A percentile compares a stretch with the other conserved stretches of the same genome.
Conservation (phyloP, 1,284 basidiomycete species). For the Ceratobasidium sp. region DNA sequence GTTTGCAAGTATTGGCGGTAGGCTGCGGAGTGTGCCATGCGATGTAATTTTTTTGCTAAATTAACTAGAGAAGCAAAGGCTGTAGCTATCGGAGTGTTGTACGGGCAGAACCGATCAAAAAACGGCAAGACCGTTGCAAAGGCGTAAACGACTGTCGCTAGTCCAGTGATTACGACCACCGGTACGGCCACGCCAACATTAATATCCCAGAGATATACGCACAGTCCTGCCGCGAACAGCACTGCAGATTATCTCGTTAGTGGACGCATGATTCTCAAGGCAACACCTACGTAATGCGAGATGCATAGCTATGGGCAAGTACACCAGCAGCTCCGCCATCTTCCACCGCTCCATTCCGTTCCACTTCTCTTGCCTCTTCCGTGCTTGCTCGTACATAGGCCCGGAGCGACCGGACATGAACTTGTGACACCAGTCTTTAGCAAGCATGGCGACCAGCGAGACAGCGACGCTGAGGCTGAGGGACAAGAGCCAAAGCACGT, state of each 20-base stretch:
- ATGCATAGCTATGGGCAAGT: slow-evolving; percentile 9
- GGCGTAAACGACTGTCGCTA: background rate
- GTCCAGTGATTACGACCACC: background rate
- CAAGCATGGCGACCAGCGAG: too few species aligned
- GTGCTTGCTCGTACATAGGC: too few species aligned
- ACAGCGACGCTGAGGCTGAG: too few species aligned
- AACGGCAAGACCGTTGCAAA: background rate
- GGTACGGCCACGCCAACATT: background rate
- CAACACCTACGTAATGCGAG: slow-evolving; percentile 2
- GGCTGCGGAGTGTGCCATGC: too few species aligned
- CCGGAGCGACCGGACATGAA: too few species aligned
- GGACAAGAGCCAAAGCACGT: too few species aligned
- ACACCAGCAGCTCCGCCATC: background rate
- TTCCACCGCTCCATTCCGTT: slow-evolving; percentile 16
- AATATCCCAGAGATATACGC: slow-evolving; percentile 11
- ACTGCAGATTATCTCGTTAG: background rate
- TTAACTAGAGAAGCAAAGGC: background rate
- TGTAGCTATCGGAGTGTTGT: background rate
- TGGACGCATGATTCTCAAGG: background rate
- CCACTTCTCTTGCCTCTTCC: too few species aligned
- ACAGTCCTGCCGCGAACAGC: slow-evolving; percentile 6
- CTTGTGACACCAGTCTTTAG: too few species aligned
- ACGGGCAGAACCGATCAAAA: background rate
- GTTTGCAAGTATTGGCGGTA: too few species aligned
- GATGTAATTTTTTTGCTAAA: background rate